These are phyloP conservation scores for Colletotrichum spinosum DNA, from an alignment of 2,329 filamentous ascomycete genomes.

Conservation along the genomic window DNA sequence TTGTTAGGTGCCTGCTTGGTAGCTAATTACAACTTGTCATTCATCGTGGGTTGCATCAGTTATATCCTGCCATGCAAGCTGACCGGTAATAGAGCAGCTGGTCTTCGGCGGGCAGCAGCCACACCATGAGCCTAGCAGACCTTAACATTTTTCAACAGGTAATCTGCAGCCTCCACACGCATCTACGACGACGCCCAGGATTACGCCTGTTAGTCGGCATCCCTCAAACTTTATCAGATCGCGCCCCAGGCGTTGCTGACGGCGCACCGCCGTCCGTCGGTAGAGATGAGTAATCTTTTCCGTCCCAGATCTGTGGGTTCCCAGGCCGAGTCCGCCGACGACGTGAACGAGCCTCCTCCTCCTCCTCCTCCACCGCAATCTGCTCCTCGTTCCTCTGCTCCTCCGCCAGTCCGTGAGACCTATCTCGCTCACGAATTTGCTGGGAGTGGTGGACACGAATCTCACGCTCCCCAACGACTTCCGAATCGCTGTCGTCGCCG, in stretches of 20 bases:
- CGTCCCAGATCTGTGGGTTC: constrained; percentile 28
- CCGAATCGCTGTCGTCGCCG: neutral
- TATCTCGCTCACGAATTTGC: neutral
- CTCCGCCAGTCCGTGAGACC: neutral
- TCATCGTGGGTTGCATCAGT: no score
- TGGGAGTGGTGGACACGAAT: neutral
- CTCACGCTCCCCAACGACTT: neutral
- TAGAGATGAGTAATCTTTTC: constrained; percentile 34
- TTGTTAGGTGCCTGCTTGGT: no score
- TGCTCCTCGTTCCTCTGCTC: no score
- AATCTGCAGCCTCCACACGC: neutral
- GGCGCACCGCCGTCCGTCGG: constrained; percentile 13
- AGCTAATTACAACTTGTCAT: no score
- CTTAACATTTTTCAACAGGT: constrained; percentile 8
- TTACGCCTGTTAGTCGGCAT: constrained; percentile 29
- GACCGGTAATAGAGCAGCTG: neutral
- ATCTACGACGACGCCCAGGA: neutral
- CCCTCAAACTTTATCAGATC: constrained; percentile 12
- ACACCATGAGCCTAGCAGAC: constrained; percentile 12
- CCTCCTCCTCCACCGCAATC: neutral
- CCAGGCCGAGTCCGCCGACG: constrained; percentile 22
- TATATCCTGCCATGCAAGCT: constrained; percentile 1
- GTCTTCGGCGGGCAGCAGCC: no score
- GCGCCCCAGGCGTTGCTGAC: neutral
- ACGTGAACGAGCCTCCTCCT: constrained; percentile 24